Percentiles rank a stretch among this genome's conserved stretches.
These are phyloP conservation scores for Suhomyces anneliseae DNA, from an alignment of 1,139 yeast species.

Conservation along the genomic window DNA sequence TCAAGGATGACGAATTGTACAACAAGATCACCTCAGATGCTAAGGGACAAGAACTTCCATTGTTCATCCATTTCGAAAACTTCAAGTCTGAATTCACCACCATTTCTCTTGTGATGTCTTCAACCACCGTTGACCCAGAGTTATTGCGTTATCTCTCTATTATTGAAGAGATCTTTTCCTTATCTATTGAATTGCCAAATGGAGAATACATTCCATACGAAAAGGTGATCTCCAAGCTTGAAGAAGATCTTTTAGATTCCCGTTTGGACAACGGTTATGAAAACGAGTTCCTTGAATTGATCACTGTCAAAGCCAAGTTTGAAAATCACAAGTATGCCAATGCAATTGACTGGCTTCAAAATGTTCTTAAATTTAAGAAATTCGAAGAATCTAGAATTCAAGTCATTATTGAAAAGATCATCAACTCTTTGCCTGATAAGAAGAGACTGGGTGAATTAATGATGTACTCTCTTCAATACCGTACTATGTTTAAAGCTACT, in stretches of 20 bases:
- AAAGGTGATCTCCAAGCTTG: slow-evolving; percentile 68
- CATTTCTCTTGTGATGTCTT: slow-evolving; percentile 64
- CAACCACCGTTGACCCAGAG: slow-evolving; percentile 56
- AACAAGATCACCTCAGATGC: slow-evolving; percentile 26
- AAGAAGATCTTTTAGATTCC: slow-evolving; percentile 68
- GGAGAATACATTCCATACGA: slow-evolving; percentile 66
- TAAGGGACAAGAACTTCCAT: slow-evolving; percentile 37
- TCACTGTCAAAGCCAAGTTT: slow-evolving; percentile 62
- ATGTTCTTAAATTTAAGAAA: slow-evolving; percentile 60
- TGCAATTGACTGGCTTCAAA: slow-evolving; percentile 76
- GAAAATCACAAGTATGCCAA: slow-evolving; percentile 59
- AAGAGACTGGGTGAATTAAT: slow-evolving; percentile 79
- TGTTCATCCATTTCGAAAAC: slow-evolving; percentile 77
- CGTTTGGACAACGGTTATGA: slow-evolving; percentile 59
- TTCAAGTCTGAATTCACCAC: slow-evolving; percentile 79
- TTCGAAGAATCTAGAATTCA: slow-evolving; percentile 74
- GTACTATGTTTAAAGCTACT: slow-evolving; percentile 53
- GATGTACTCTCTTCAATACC: slow-evolving; percentile 61
- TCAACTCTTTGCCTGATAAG: slow-evolving; percentile 73
- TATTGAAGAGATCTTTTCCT: slow-evolving; percentile 61
- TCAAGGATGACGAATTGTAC: slow-evolving; percentile 17
- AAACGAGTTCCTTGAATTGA: slow-evolving; percentile 62
- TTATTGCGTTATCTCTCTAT: slow-evolving; percentile 68
- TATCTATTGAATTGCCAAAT: slow-evolving; percentile 63
- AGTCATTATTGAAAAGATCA: slow-evolving; percentile 69